Base-by-base conservation (phyloP, 163 green algal genomes). In the Trebouxia gelatinosa region DNA sequence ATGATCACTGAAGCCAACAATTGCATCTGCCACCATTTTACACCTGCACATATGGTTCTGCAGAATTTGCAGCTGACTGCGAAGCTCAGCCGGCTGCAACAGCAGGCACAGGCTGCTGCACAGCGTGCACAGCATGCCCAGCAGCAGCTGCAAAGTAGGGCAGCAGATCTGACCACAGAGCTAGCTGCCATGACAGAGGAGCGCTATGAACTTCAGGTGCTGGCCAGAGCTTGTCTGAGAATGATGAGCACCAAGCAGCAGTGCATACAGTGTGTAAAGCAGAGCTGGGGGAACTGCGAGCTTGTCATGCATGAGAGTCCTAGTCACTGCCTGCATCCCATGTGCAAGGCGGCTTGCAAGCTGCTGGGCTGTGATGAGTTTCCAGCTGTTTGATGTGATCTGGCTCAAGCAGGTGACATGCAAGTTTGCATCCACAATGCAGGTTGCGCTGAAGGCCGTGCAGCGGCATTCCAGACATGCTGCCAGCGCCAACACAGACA, bases 141-240 rank as follows among this genome's bases (percentile, higher is more conserved):
- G 17, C 68, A 76, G 68, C 68, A 64, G 2, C n/a, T 76, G n/a
- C 11, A 19, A 5, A 28, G 40, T 0, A 39, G 40, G 43, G 6
- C 43, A 5, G 28, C 17, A 21, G 13, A 13, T 28, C 1, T 76
- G 40, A 59, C 6, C 0, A n/a, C 68, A 34, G 40, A 76, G 68
- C 39, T 62, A 29, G 68, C 68, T 37, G 68, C 40, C 32, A 26
- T 61, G 5, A 59, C 43, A 39, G 40, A 76, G n/a, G 68, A 76
- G n/a, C 39, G 68, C 9, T 61, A 76, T 43, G 68, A 76, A 43
- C 43, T 76, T 3, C 68, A 76, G 68, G 68, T 61, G 40, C n/a
- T 29, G 21, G 19, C 1, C 26, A 9, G 1, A 59, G 48, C 26
- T 23, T 59, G 48, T 59, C 48, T 59, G n/a, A n/a, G n/a, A n/a